Percentiles rank a stretch among this genome's conserved stretches.
Conservation (phyloP, 169 alveolate species). For the Toxoplasma gondii region DNA sequence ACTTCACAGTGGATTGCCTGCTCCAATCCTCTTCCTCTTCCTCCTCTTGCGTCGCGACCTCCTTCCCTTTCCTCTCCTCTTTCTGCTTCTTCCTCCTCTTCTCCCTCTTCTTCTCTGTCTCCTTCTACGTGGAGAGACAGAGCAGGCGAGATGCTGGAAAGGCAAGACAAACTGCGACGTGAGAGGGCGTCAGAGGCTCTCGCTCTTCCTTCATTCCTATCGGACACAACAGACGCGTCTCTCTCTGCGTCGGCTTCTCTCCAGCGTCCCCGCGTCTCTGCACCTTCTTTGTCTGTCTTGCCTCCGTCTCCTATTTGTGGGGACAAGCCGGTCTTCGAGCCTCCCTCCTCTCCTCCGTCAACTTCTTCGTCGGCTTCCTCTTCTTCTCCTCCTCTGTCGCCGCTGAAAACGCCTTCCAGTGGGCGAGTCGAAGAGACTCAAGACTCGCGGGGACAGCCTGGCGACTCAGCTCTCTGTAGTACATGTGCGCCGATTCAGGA, state of each 20-base stretch:
- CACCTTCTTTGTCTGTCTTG: too few relatives aligned
- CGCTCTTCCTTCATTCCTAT: not conserved
- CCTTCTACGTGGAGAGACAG: too few relatives aligned
- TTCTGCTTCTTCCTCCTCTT: not conserved
- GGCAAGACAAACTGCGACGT: not conserved
- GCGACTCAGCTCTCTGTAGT: not conserved
- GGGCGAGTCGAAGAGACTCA: too few relatives aligned
- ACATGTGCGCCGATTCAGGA: not conserved
- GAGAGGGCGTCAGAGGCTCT: not conserved
- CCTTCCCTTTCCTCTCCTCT: not conserved
- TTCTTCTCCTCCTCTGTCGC: too few relatives aligned
- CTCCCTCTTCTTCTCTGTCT: not conserved
- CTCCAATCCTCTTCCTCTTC: not conserved
- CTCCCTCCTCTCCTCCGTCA: too few relatives aligned
- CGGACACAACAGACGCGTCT: not conserved
- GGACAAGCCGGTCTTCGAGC: too few relatives aligned
- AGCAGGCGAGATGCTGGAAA: too few relatives aligned
- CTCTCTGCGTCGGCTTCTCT: not conserved
- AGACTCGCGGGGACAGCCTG: not conserved
- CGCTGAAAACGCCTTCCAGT: too few relatives aligned
- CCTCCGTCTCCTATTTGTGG: too few relatives aligned
- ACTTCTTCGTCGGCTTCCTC: too few relatives aligned
- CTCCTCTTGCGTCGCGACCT: not conserved
- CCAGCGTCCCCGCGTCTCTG: not conserved
- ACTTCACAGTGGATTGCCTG: conserved; percentile 24